Conservation (phyloP, 169 alveolate genomes). For the Cryptosporidium muris region DNA sequence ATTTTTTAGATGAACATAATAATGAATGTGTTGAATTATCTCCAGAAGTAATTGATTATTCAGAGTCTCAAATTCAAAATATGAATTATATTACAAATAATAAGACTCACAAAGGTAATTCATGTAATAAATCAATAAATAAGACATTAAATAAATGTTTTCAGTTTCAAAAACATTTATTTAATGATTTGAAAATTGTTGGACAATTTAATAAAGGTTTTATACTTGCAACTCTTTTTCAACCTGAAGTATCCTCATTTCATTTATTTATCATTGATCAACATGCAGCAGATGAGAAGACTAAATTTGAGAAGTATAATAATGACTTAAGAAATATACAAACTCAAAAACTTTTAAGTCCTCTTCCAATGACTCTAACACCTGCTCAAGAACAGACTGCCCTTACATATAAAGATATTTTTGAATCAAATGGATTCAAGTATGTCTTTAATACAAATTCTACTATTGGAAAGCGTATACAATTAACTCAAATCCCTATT, state of each 20-base stretch:
- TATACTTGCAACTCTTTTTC: conserved; percentile 85
- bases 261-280: conserved; percentile 94
- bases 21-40: not conserved
- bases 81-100: not conserved
- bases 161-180: conserved; percentile 84
- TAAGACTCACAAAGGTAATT: not conserved
- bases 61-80: not conserved
- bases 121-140: not conserved
- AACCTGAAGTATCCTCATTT: conserved; percentile 16
- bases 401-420: conserved; percentile 79
- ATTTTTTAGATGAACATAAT: not conserved
- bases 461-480: conserved; percentile 25
- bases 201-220: conserved; percentile 97
- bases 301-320: conserved; percentile 88
- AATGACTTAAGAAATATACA: conserved; percentile 81
- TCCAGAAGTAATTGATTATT: not conserved
- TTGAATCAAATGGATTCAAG: conserved; percentile 86
- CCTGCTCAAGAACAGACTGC: conserved; percentile 82
- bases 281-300: conserved; percentile 98
- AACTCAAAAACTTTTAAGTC: conserved; percentile 88
- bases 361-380: conserved; percentile 87
- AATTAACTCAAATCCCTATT: conserved; percentile 39
- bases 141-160: conserved; percentile 8
- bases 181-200: conserved; percentile 79
- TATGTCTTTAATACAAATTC: conserved; percentile 50